Base-by-base conservation (phyloP, 148 eudicot genomes). In the Camellia japonica region DNA sequence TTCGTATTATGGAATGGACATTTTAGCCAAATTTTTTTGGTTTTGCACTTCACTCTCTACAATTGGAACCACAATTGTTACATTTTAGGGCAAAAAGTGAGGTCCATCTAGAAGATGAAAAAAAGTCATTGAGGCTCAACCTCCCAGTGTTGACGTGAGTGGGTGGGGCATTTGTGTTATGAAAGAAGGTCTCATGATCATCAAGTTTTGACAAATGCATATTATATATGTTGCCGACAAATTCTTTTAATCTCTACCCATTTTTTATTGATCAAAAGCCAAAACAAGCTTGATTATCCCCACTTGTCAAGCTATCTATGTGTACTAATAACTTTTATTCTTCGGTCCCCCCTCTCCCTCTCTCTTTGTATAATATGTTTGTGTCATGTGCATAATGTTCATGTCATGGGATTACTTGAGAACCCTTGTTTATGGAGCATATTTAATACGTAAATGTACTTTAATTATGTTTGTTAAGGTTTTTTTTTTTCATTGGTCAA, bases 221-320 rank as follows among this genome's bases (percentile, higher is more conserved):
- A 72, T 41, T 59, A 20, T n/a, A 49, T n/a, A 52, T 30, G 76
- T 30, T 73, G 76, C 76, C 76, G 76, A 73, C 76, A 30, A n/a
- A n/a, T 54, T 73, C 60, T 73, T 73, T 30, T 51, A 44, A 71
- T 71, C 75, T 49, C 42, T 51, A 49, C 11, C 49, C 43, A 52
- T 73, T 73, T 73, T 73, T 73, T 20, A 23, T 11, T 73, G 7
- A 23, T 72, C 41, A 70, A 54, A 73, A 73, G 38, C 23, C 76
- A 15, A 16, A 64, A 47, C 59, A 47, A 51, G 9, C 41, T 70
- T 72, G 59, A 72, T 72, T 72, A 54, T 73, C 61, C 62, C 76
- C 44, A 54, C 62, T 30, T 51, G 23, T 65, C 41, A 20, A 65
- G 69, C 69, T 30, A 65, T 65, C 43, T 19, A 62, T 62, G 65